Conservation (phyloP, 768 basidiomycete genomes). For the Suillus spraguei region DNA sequence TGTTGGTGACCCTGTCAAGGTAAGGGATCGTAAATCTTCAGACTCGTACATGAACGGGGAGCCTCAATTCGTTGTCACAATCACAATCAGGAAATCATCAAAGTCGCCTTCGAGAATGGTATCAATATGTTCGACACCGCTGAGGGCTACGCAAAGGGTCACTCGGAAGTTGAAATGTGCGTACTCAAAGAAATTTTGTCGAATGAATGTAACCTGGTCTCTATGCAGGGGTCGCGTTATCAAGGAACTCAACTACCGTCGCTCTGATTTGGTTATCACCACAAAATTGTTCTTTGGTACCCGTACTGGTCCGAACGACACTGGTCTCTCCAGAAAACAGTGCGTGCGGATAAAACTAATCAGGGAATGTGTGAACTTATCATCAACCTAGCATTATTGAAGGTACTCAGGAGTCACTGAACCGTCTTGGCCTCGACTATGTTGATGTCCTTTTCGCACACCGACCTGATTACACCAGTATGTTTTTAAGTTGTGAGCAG, state of each 20-base stretch:
- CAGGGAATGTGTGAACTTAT: not conserved
- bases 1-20: slow-evolving; percentile 54
- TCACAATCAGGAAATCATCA: slow-evolving; percentile 48
- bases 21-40: slow-evolving; percentile 9
- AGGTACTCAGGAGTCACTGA: slow-evolving; percentile 51
- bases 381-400: slow-evolving; percentile 49
- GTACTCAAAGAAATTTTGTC: slow-evolving; percentile 7
- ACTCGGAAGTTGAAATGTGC: slow-evolving; percentile 56
- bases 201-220: not conserved
- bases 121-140: slow-evolving; percentile 55
- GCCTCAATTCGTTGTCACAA: not conserved
- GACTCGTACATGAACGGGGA: not conserved
- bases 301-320: slow-evolving; percentile 45
- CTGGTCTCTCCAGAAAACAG: slow-evolving; percentile 38
- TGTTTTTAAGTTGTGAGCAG: slow-evolving; percentile 10
- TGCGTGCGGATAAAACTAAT: slow-evolving; percentile 13
- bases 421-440: slow-evolving; percentile 55
- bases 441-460: slow-evolving; percentile 55
- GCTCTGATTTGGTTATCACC: slow-evolving; percentile 52
- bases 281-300: slow-evolving; percentile 65
- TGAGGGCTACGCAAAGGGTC: slow-evolving; percentile 47
- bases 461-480: slow-evolving; percentile 43
- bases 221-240: slow-evolving; percentile 49
- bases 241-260: slow-evolving; percentile 52
- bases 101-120: slow-evolving; percentile 52